Evolutionary conservation across 768 basidiomycete species (phyloP), one percentile per base, ranked within the genome.

Genomic region (Lactarius sanguifluus): DNA sequence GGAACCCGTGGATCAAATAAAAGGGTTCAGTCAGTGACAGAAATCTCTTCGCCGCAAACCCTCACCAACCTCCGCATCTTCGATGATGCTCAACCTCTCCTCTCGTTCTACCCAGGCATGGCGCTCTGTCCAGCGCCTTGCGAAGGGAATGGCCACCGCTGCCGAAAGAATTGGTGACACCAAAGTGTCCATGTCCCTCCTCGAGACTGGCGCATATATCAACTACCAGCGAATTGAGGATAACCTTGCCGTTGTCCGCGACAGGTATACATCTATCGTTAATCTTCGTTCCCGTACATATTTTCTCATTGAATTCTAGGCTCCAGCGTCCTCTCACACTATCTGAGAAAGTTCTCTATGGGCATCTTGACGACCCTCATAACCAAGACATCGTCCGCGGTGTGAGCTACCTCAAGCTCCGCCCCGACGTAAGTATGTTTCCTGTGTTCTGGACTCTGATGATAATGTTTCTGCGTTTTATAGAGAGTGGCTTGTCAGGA

Each of bases 201-300:
- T 94, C 69, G 92, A 94, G 77, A 86, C 88, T 75, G 85, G 82
- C 72, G 87, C 85, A 54, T 94, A 85, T 76, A 94, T 95, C 79
- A 95, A 95, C 85, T 94, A 95, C 78, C 93, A 95, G 79, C 90
- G 96, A 65, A 98, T 98, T 76, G 96, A 98, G 81, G 95, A 98
- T 78, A 98, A 96, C 83, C 90, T 98, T 69, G 87, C 84, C 71
- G 77, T 96, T 75, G 86, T 98, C 64, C 89, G 94, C 71, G 81
- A 87, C 61, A 86, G 95, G 95, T 95, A 43, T 1, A 55, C 59
- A 20, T 23, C 25, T 25, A 52, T 52, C 13, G 2, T 34, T 38
- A 16, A 12, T 15, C n/a, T 9, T 30, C 9, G 9, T 13, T 7
- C 16, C 7, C 16, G 0, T 13, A 47, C 55, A 18, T 65, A 25